These are phyloP conservation scores for Candida tetrigidarum DNA, from an alignment of 1,139 yeast genomes.

Conservation along the genomic window DNA sequence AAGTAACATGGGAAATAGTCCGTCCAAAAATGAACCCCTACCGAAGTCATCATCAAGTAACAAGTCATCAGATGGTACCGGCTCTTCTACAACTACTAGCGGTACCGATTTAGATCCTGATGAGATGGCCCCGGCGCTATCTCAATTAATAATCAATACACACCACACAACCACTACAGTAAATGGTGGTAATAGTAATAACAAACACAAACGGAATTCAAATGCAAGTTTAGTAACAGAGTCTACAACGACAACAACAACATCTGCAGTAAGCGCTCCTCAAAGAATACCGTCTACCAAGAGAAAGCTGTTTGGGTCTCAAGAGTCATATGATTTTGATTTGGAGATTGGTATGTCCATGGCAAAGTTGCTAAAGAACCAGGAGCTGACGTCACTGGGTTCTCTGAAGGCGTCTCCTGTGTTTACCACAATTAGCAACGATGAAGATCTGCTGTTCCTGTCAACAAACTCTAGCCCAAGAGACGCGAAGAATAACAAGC, in stretches of 20 bases:
- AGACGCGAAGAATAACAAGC: constrained; percentile 3
- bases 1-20: constrained; percentile 58
- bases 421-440: constrained; percentile 38
- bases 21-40: constrained; percentile 58
- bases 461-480: constrained; percentile 31
- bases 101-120: constrained; percentile 46
- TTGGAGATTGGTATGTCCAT: constrained; percentile 50
- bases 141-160: constrained; percentile 21
- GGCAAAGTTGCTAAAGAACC: constrained; percentile 42
- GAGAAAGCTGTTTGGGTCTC: not conserved
- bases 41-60: constrained; percentile 32
- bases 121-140: constrained; percentile 52
- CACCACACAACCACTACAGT: constrained; percentile 14
- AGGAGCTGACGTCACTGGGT: constrained; percentile 29
- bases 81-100: constrained; percentile 8
- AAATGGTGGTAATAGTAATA: constrained; percentile 12
- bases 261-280: constrained; percentile 2
- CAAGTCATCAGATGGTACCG: constrained; percentile 23
- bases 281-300: constrained; percentile 7
- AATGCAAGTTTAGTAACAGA: constrained; percentile 1
- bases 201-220: constrained; percentile 7
- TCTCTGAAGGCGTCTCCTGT: constrained; percentile 38
- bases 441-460: constrained; percentile 44
- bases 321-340: constrained; percentile 28
- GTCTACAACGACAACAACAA: constrained; percentile 3